Base-by-base conservation (phyloP, 1,284 basidiomycete genomes). In the Pascua guehoae region DNA sequence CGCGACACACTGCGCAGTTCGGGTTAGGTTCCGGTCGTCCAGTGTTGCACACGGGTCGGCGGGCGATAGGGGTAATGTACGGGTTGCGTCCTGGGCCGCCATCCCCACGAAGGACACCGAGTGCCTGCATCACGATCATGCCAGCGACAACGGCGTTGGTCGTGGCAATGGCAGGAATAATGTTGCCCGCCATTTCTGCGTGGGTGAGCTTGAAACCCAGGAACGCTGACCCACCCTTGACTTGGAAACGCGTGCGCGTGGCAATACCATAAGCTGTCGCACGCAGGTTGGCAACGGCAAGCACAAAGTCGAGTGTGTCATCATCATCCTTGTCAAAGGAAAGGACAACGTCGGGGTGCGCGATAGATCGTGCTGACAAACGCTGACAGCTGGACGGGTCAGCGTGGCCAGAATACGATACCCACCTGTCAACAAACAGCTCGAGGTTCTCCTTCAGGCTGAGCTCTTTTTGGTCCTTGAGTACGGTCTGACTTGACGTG, bases 101-200 rank as follows among this genome's bases (percentile, higher is more conserved):
- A 36, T 63, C 66, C 50, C 49, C 62, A 49, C 57, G 68, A 53
- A 98, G 81, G 36, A 96, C 81, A 57, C 92, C 86, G 12, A 97
- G 78, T 0, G 93, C 89, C 76, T 97, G 94, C 49, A 98, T 82
- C 15, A 97, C 92, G 65, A 97, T 91, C 40, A 96, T 80, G 0
- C 94, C 96, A 0, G 96, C 89, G 63, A 98, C 86, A 75, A 98
- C 90, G 12, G 96, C 96, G 74, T 99, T 99, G 9, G 96, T 99
- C 0, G 96, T 98, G 2, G 96, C 96, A 66, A 98, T 98, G 2
- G 96, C 96, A 1, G 96, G 96, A 61, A 96, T 97, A 73, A 98
- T 98, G 78, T 98, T 99, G 12, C 96, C 95, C 0, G 96, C 96
- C 90, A 98, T 98, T 79, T 98, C 93, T 93, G 71, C n/a, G 36